Conservation (phyloP, 495 filamentous ascomycete species). For the Xylaria curta region DNA sequence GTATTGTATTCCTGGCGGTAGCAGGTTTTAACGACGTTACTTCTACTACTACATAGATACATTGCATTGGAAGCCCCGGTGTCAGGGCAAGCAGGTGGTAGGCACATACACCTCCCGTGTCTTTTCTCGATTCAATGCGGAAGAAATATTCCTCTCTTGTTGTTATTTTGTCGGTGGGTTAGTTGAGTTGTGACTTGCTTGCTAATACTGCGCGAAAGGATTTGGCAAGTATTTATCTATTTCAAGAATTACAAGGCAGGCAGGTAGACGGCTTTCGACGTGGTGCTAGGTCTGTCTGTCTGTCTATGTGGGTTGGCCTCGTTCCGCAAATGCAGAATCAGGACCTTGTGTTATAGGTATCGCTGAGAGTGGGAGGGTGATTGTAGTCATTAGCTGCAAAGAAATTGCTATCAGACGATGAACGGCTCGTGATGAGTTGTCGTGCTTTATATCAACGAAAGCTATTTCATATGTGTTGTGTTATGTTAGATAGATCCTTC, state of each 20-base stretch:
- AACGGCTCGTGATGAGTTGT: background rate
- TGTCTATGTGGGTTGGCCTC: too few relatives aligned
- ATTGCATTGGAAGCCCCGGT: conserved; percentile 19
- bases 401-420: background rate
- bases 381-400: too few relatives aligned
- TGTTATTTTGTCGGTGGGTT: background rate
- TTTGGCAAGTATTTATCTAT: background rate
- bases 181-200: background rate
- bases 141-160: background rate
- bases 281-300: too few relatives aligned
- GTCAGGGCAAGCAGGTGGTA: background rate
- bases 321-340: background rate
- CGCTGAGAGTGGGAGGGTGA: background rate
- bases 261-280: background rate
- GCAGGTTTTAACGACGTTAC: conserved; percentile 2
- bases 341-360: background rate
- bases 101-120: background rate
- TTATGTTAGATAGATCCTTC: too few relatives aligned
- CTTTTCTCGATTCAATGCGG: background rate
- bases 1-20: conserved; percentile 6
- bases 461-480: background rate
- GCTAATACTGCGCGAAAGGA: background rate
- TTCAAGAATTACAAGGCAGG: background rate
- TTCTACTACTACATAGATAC: background rate
- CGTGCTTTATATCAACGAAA: background rate